Conservation (phyloP, 1,139 yeast genomes). For the Suhomyces bokatorum region DNA sequence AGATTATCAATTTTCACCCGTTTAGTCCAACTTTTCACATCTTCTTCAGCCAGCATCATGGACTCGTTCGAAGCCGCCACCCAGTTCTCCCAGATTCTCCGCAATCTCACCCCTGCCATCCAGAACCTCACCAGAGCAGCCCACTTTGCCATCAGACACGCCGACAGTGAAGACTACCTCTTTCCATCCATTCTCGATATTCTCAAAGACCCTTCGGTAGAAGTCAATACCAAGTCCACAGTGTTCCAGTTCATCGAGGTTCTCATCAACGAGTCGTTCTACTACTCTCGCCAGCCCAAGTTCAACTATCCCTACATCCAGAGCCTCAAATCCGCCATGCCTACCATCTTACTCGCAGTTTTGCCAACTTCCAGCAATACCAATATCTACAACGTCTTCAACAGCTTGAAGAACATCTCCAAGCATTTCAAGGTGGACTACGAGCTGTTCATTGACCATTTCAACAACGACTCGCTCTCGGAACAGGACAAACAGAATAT, state of each 20-base stretch:
- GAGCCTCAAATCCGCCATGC: conserved; percentile 41
- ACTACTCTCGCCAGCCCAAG: conserved; percentile 34
- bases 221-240: conserved; percentile 64
- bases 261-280: conserved; percentile 42
- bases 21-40: not conserved
- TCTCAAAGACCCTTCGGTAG: conserved; percentile 48
- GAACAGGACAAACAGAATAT: conserved; percentile 38
- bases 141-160: conserved; percentile 57
- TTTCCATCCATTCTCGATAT: conserved; percentile 70
- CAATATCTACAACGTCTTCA: conserved; percentile 49
- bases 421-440: conserved; percentile 35
- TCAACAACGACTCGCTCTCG: conserved; percentile 32
- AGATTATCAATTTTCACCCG: no score
- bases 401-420: conserved; percentile 41
- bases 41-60: conserved; percentile 36
- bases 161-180: conserved; percentile 68
- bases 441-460: conserved; percentile 27
- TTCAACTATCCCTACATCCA: conserved; percentile 49
- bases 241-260: conserved; percentile 70
- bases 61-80: conserved; percentile 80
- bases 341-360: conserved; percentile 50
- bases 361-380: conserved; percentile 51
- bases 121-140: conserved; percentile 57
- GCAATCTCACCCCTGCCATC: conserved; percentile 62
- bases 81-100: conserved; percentile 62